Conservation (phyloP, 2,329 filamentous ascomycete genomes). For the Nothophoma quercina region DNA sequence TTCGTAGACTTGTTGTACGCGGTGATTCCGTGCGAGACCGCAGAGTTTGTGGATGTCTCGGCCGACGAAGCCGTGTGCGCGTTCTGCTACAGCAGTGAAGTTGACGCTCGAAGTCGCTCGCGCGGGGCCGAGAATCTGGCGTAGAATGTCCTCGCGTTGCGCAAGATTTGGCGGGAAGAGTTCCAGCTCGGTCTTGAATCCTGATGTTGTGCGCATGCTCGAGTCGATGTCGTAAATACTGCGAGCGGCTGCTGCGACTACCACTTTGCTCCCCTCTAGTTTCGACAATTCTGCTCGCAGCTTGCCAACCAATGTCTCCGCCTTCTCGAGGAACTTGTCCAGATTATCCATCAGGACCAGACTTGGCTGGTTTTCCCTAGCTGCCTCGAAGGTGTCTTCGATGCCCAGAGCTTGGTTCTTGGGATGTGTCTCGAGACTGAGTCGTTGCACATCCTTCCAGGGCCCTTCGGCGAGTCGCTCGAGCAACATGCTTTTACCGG, state of each 20-base stretch:
- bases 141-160: constrained; percentile 77
- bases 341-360: constrained; percentile 82
- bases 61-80: constrained; percentile 87
- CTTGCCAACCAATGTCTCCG: constrained; percentile 34
- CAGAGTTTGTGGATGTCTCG: constrained; percentile 75
- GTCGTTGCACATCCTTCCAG: constrained; percentile 74
- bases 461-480: constrained; percentile 68
- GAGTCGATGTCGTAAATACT: constrained; percentile 76
- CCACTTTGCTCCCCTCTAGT: constrained; percentile 64
- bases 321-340: constrained; percentile 63
- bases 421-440: constrained; percentile 58
- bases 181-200: constrained; percentile 73
- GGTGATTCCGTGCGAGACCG: constrained; percentile 58
- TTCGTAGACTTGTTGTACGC: constrained; percentile 27
- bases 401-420: constrained; percentile 63
- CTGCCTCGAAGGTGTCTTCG: constrained; percentile 73
- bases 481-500: constrained; percentile 82
- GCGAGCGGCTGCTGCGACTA: constrained; percentile 79
- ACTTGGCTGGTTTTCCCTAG: constrained; percentile 73
- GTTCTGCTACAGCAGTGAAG: constrained; percentile 67
- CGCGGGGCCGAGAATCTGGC: constrained; percentile 52
- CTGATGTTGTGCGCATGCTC: constrained; percentile 69
- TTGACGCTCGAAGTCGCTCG: constrained; percentile 60
- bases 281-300: constrained; percentile 55
- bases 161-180: constrained; percentile 77